Percentiles rank a stretch among this genome's conserved stretches.
phyloP scores from a whole-genome alignment of 129 eudicot species.

The Artemisia tridentata region DNA sequence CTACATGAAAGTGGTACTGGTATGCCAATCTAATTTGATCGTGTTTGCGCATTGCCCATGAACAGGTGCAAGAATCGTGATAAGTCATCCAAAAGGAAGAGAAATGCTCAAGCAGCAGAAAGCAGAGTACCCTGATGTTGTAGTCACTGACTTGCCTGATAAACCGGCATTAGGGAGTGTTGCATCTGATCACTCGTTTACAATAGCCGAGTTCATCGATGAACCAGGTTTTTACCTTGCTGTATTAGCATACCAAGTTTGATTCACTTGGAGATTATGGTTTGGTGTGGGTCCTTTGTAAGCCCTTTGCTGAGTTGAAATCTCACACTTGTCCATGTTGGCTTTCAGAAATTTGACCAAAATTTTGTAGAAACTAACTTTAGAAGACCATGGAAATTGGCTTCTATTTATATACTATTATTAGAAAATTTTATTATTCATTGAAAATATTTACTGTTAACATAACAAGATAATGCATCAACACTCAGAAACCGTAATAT shows the following conservation, averaged over 20 bases:
- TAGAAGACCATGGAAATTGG: background rate
- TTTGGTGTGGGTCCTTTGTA: background rate
- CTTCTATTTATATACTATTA: background rate
- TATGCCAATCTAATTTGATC: too few species aligned
- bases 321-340: constrained; percentile 3
- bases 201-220: constrained; percentile 54
- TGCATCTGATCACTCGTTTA: constrained; percentile 49
- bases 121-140: constrained; percentile 54
- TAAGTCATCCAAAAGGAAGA: constrained; percentile 86
- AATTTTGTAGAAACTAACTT: background rate
- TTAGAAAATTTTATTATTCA: background rate
- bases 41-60: background rate
- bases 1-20: background rate
- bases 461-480: too few species aligned
- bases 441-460: background rate
- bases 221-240: constrained; percentile 71
- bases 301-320: constrained; percentile 5
- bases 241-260: constrained; percentile 44
- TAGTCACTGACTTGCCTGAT: constrained; percentile 68
- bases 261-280: constrained; percentile 1
- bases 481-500: too few species aligned
- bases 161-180: constrained; percentile 39
- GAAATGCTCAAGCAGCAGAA: constrained; percentile 55
- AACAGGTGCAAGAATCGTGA: constrained; percentile 83
- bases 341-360: constrained; percentile 19